phyloP scores from a whole-genome alignment of 306 rosid genomes.

The Quercus alba region DNA sequence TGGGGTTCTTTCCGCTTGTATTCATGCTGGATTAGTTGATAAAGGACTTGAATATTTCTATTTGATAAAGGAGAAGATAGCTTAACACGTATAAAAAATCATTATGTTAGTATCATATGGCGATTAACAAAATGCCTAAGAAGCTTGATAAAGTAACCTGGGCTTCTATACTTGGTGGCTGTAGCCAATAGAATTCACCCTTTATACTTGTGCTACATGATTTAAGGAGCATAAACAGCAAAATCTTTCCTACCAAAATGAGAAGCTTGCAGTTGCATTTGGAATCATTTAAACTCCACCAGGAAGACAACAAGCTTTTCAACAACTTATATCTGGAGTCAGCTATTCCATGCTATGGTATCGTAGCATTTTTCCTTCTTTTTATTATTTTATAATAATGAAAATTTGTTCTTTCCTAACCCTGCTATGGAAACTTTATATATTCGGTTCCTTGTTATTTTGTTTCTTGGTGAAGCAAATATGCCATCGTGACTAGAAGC shows the following conservation, averaged over 20 bases:
- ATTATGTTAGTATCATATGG: conserved; percentile 48
- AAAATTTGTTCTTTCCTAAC: neutral
- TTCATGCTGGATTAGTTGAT: conserved; percentile 63
- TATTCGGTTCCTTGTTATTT: neutral
- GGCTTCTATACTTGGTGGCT: conserved; percentile 71
- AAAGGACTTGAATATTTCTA: conserved; percentile 57
- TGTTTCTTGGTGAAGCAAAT: conserved; percentile 69
- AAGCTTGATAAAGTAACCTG: conserved; percentile 65
- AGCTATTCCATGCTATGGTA: conserved; percentile 93
- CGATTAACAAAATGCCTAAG: conserved; percentile 47
- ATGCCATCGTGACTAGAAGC: conserved; percentile 89
- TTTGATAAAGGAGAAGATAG: conserved; percentile 18
- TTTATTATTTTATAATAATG: neutral
- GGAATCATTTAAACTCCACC: no score
- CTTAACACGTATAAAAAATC: conserved; percentile 40
- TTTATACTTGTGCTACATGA: conserved; percentile 61
- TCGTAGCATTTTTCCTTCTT: neutral
- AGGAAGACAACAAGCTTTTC: conserved; percentile 32
- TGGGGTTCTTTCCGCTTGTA: conserved; percentile 69
- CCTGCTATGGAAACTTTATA: neutral
- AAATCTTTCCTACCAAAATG: conserved; percentile 61
- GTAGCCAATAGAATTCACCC: conserved; percentile 43
- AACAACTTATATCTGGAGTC: conserved; percentile 87
- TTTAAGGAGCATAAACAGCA: no score
- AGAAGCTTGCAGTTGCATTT: conserved; percentile 62